A percentile compares a stretch with the other conserved stretches of the same genome.
These are phyloP conservation scores for Musa beccarii DNA, from an alignment of 176 grass and related monocot species.

Conservation along the genomic window DNA sequence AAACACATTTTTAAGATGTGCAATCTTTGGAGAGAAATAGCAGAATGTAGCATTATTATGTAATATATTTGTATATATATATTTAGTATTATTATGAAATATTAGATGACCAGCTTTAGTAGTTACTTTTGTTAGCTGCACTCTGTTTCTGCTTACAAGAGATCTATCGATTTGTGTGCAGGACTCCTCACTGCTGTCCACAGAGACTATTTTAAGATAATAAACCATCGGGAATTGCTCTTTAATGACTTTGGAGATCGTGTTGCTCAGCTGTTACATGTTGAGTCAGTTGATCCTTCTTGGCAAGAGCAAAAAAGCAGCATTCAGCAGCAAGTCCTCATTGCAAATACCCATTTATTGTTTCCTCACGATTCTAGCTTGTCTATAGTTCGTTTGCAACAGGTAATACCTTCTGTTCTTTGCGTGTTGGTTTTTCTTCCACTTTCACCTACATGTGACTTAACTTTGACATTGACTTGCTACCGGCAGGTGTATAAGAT, in stretches of 20 bases:
- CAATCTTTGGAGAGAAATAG: no score
- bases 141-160: background rate
- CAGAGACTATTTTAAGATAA: slow-evolving; percentile 41
- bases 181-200: slow-evolving; percentile 53
- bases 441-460: background rate
- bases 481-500: slow-evolving; percentile 68
- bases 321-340: slow-evolving; percentile 53
- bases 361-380: slow-evolving; percentile 79
- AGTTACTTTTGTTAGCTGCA: background rate
- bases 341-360: slow-evolving; percentile 80
- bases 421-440: background rate
- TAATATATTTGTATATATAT: background rate
- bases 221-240: slow-evolving; percentile 58
- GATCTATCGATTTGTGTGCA: background rate
- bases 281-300: slow-evolving; percentile 54
- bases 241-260: slow-evolving; percentile 94
- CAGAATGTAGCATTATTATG: no score
- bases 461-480: slow-evolving; percentile 6
- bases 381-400: slow-evolving; percentile 69
- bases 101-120: background rate
- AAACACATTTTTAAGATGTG: no score
- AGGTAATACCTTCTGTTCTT: slow-evolving; percentile 30
- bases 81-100: background rate
- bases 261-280: slow-evolving; percentile 74
- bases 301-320: slow-evolving; percentile 34